Base-by-base conservation (phyloP, 768 basidiomycete genomes). In the Tylopilus intermedius region DNA sequence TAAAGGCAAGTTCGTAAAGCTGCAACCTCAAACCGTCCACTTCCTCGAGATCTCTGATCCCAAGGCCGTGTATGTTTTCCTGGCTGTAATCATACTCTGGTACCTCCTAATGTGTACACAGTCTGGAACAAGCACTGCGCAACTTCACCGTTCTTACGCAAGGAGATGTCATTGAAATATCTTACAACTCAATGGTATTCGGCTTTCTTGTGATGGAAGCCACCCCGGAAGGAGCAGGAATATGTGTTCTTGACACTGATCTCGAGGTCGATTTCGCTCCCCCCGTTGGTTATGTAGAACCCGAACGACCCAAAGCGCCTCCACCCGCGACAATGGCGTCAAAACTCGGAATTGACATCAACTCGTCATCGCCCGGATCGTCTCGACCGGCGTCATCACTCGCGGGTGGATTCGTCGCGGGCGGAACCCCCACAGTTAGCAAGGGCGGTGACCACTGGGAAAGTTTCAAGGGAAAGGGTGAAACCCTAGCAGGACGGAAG, bases 11-110 rank as follows among this genome's bases (percentile, higher is more conserved):
- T 77, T 94, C 48, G 90, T 99, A 66, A 99, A 99, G 71, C 76
- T 99, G 43, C 96, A 99, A 71, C 90, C 96, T 6, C 96, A 99
- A 67, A 83, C 86, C 2, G 85, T 90, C 6, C 90, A 94, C 68
- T 99, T 99, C 73, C 76, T 98, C 40, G 93, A 99, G 66, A 87
- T 99, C 33, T 94, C 92, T 21, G 96, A 99, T 72, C 93, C 88
- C 9, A 97, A 95, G 72, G 94, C 95, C 40, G 94, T 97, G 93
- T 96, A 76, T 62, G 92, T 80, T 10, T 30, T 30, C 22, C 3
- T 44, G 22, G 43, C 54, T 24, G 1, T 2, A 11, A 4, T 32
- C 29, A 15, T 48, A 14, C 8, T 24, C 13, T 38, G 13, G 9
- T 45, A 21, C 35, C 5, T 40, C 44, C 47, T 60, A 14, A 60